A percentile compares a stretch with the other conserved stretches of the same genome.
Evolutionary conservation across 768 basidiomycete species (phyloP).

Genomic region (Tylopilus felleus): DNA sequence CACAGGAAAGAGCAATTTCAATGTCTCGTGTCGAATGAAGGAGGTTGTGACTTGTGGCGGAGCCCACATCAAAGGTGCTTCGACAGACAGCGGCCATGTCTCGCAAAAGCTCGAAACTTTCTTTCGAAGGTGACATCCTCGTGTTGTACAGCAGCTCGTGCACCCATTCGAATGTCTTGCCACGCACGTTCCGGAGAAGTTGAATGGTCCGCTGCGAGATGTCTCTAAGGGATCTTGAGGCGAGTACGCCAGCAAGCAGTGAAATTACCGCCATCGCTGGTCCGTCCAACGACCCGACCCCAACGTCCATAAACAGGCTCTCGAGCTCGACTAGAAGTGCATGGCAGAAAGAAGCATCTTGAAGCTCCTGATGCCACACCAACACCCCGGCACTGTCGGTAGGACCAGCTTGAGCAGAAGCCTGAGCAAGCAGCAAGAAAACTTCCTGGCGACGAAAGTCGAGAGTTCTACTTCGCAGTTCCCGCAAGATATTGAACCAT

Average conservation of each 20-base stretch:
- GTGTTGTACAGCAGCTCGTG: conserved; percentile 27
- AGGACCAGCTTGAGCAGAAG: neutral
- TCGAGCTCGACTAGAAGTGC: neutral
- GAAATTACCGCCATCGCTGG: conserved; percentile 33
- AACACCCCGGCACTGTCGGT: neutral
- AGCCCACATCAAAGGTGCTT: conserved; percentile 29
- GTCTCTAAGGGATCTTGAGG: neutral
- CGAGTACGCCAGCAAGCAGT: conserved; percentile 26
- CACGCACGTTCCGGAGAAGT: conserved; percentile 33
- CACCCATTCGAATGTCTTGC: conserved; percentile 37
- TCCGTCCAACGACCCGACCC: conserved; percentile 8
- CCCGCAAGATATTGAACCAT: no score
- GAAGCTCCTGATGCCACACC: neutral
- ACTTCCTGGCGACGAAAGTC: neutral
- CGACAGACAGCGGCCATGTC: conserved; percentile 41
- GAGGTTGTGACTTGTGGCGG: neutral
- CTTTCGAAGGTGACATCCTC: neutral
- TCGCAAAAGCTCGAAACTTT: conserved; percentile 26
- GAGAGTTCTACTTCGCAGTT: neutral
- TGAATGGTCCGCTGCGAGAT: neutral
- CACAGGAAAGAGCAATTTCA: conserved; percentile 16
- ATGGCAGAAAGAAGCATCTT: neutral
- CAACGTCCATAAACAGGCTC: neutral
- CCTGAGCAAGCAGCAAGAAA: neutral
- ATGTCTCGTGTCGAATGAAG: conserved; percentile 24